Base-by-base conservation (phyloP, 257 asterid genomes). In the Vinca minor region DNA sequence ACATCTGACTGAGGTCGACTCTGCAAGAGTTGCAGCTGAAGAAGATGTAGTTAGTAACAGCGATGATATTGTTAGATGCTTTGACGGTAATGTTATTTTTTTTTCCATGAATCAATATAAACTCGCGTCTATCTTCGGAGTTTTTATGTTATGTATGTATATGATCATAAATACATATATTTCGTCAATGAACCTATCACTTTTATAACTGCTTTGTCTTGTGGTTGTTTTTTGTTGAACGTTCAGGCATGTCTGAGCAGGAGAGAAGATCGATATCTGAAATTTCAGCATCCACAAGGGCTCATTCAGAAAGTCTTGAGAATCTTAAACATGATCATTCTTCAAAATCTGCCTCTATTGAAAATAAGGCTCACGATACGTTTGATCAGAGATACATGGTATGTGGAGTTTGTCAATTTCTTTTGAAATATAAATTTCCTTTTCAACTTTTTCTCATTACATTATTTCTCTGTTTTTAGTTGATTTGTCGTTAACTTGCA, bases 371-470 rank as follows among this genome's bases (percentile, higher is more conserved):
- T 46, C 49, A 41, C 0, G 85, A 82, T 57, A 85, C 91, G 10
- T 87, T 89, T 59, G 71, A 77, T 32, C 83, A 80, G 63, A 81
- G 78, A 65, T 87, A 86, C 61, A 70, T 73, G 89, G 96, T 89
- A 89, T 45, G 75, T 25, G 23, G 8, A 50, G 31, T 25, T n/a
- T 26, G 36, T 53, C 21, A 26, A 15, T 53, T 28, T 53, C 59
- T 26, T 53, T 14, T 28, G 58, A 8, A 23, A 3, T 6, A 52
- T 28, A 53, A 12, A 17, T 26, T 53, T 53, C 21, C 59, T 13
- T 28, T 13, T 26, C 59, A 9, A 50, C 34, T 5, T 34, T 52
- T 20, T 35, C 18, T n/a, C n/a, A n/a, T 5, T 55, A 14, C 60
- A 11, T 31, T 18, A 10, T 36, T 5, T 5, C 62, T 49, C 1